Base-by-base conservation (phyloP, 2,329 filamentous ascomycete species). In the Pseudogymnoascus sp. region DNA sequence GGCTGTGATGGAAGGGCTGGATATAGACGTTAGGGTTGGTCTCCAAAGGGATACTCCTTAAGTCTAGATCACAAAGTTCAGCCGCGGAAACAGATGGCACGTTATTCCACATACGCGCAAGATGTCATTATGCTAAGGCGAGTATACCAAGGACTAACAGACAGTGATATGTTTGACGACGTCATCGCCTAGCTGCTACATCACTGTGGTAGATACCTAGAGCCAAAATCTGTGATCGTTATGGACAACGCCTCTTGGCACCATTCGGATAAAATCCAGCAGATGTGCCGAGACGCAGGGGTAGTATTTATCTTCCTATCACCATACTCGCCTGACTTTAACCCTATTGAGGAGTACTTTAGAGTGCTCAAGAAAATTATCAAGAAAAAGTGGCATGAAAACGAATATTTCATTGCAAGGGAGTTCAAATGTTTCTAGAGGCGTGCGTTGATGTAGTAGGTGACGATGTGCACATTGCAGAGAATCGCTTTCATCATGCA, bases 341-440 rank as follows among this genome's bases (percentile, higher is more conserved):
- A 75, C 65, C 72, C 70, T 25, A 74, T 43, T 3, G 11, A 43
- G 41, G 41, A 43, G 41, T 43, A 23, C 41, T 77, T 76, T 68
- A 63, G 69, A n/a, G 71, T 73, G 61, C 65, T 76, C 6, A 76
- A 76, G 63, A 66, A 64, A 25, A 74, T 70, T 61, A 73, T 76
- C 37, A 71, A 70, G 64, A 67, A 66, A 62, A 64, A 70, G 67
- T 43, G 18, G 68, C 61, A 66, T 45, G 43, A 61, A n/a, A 69
- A 65, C 62, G 49, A 66, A 64, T 60, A 68, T 73, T 73, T 65
- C 52, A 65, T 64, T 43, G n/a, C 35, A 37, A 31, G 52, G 72
- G 70, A 60, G 63, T 73, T 63, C 16, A 18, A 18, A 41, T 41
- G 38, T 41, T 3, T 41, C 38, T 41, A 3, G 67, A 73, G 63